A percentile compares a stretch with the other conserved stretches of the same genome.
Evolutionary conservation across 2,329 filamentous ascomycete genomes (phyloP).

Genomic region (Monilinia fructigena): DNA sequence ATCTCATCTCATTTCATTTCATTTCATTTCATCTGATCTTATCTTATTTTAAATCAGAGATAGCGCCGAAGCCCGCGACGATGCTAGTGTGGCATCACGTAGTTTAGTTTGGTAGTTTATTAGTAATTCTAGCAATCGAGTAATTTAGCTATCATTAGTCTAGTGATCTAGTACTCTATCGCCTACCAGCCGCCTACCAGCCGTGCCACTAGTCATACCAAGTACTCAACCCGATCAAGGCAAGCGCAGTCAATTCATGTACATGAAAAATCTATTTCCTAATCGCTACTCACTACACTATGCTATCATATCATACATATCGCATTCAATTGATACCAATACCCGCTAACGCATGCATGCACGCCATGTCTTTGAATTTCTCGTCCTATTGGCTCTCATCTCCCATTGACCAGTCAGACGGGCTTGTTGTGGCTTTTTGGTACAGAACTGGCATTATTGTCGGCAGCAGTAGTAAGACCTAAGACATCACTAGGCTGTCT

Average conservation of each 20-base stretch:
- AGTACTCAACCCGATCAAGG: not conserved
- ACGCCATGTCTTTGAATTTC: constrained; percentile 8
- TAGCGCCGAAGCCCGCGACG: not conserved
- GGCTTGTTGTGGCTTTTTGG: not conserved
- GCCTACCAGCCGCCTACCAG: too few species aligned
- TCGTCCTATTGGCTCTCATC: not conserved
- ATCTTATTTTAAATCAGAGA: not conserved
- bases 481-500: not conserved
- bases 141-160: too few species aligned
- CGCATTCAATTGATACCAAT: not conserved
- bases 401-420: constrained; percentile 6
- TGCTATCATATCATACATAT: not conserved
- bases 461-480: not conserved
- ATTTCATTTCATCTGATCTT: too few species aligned
- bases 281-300: not conserved
- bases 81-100: not conserved
- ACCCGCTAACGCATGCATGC: not conserved
- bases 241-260: not conserved
- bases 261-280: not conserved
- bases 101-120: too few species aligned
- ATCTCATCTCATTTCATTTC: not conserved
- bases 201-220: too few species aligned
- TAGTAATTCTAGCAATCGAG: too few species aligned
- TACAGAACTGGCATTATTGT: not conserved
- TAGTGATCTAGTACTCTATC: too few species aligned